Conservation (phyloP, 1,284 basidiomycete species). For the Coniferiporia sulphurascens region DNA sequence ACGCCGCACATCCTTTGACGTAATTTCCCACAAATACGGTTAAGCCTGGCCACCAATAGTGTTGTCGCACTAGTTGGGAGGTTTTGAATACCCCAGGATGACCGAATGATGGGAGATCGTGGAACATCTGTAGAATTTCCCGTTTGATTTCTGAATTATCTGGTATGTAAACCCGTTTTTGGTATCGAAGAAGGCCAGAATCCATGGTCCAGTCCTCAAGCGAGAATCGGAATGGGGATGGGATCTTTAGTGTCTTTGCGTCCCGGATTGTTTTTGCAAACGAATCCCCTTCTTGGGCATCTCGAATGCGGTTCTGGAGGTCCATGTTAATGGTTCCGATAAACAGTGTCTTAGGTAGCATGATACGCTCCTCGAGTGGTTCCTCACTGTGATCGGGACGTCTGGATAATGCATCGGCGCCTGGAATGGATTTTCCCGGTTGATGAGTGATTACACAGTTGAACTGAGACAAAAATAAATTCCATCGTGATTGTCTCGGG, state of each 20-base stretch:
- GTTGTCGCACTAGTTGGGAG: constrained; percentile 28
- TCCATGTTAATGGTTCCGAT: constrained; percentile 17
- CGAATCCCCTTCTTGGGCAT: too few relatives aligned
- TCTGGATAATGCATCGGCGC: constrained; percentile 38
- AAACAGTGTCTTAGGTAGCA: constrained; percentile 28
- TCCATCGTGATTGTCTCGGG: constrained; percentile 37
- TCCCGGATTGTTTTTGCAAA: neutral
- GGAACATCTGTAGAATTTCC: constrained; percentile 24
- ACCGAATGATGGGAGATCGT: constrained; percentile 30
- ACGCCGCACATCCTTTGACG: constrained; percentile 33
- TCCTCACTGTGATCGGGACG: constrained; percentile 31
- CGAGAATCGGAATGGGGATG: neutral
- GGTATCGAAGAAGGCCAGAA: constrained; percentile 17
- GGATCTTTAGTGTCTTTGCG: neutral
- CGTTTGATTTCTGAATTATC: constrained; percentile 19
- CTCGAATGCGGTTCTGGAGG: neutral
- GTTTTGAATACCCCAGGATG: constrained; percentile 41
- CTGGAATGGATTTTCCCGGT: constrained; percentile 31
- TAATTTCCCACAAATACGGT: constrained; percentile 29
- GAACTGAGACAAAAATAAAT: constrained; percentile 30
- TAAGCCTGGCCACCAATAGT: constrained; percentile 44
- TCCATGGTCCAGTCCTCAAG: constrained; percentile 17
- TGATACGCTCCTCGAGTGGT: constrained; percentile 26
- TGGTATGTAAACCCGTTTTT: constrained; percentile 24
- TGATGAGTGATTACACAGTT: constrained; percentile 35